Base-by-base conservation (phyloP, 75 land plant species). In the Isoetes taiwanensis region DNA sequence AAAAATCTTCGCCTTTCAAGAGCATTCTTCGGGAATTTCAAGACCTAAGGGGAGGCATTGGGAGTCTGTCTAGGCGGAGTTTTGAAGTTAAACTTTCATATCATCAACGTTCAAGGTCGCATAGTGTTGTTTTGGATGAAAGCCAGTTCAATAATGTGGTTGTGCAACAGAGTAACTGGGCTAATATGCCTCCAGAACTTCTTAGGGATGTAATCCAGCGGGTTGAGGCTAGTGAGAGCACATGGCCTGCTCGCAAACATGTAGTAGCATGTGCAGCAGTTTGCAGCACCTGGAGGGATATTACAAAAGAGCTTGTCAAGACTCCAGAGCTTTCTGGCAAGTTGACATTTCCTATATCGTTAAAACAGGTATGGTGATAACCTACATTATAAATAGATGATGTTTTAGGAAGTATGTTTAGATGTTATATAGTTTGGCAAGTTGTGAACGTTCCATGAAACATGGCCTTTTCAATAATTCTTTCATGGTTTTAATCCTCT, bases 301-400 rank as follows among this genome's bases (percentile, higher is more conserved):
- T 80, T 56, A 77, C 77, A 57, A 80, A 77, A 56, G 84, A 80
- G 52, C 67, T 80, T 34, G 77, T 80, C 12, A 57, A 39, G 10
- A 41, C 54, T 21, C 84, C 80, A 0, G 84, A 80, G 54, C 5
- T 64, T 25, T 73, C 69, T 42, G 78, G 62, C n/a, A 77, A 77
- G 62, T 66, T 81, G 39, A 81, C 84, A 0, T 74, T 81, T 38
- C 84, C 84, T 10, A 69, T 77, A 8, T 77, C 84, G 10, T 41
- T 81, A 31, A 81, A 81, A 52, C 84, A 81, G 84, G 84, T 80
- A 34, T n/a, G n/a, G n/a, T n/a, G n/a, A n/a, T n/a, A n/a, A n/a
- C n/a, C n/a, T n/a, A 37, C n/a, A n/a, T n/a, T n/a, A n/a, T n/a
- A n/a, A n/a, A n/a, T n/a, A n/a, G n/a, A n/a, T n/a, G n/a, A n/a